Evolutionary conservation across 768 basidiomycete genomes (phyloP).

Genomic region (Boletus barrowsii): DNA sequence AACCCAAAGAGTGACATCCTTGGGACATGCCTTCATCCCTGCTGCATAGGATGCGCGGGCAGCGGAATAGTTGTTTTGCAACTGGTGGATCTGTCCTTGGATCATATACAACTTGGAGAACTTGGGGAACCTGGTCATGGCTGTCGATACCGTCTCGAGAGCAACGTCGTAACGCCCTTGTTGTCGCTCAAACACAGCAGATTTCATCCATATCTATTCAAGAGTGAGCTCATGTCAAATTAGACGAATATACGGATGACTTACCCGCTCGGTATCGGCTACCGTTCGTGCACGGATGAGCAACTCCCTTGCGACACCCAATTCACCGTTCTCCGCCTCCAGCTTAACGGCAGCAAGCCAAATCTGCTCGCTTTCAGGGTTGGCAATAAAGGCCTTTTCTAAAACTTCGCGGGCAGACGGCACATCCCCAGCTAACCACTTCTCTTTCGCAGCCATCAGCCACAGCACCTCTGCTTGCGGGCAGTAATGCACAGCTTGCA

Average conservation of each 20-base stretch:
- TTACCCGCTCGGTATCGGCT: constrained; percentile 86
- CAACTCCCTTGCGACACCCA: constrained; percentile 81
- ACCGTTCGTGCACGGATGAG: constrained; percentile 86
- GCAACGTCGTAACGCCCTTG: constrained; percentile 74
- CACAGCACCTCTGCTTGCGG: constrained; percentile 95
- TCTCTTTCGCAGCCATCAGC: constrained; percentile 98
- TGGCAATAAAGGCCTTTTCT: constrained; percentile 86
- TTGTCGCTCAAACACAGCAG: constrained; percentile 91
- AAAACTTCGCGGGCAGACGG: constrained; percentile 88
- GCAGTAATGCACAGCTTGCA: constrained; percentile 82
- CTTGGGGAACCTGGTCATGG: constrained; percentile 80
- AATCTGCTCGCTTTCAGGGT: constrained; percentile 95
- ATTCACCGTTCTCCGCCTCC: constrained; percentile 92
- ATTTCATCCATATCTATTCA: constrained; percentile 97
- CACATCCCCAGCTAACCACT: constrained; percentile 89
- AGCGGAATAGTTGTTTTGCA: constrained; percentile 52
- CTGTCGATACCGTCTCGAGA: constrained; percentile 68
- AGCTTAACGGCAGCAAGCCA: constrained; percentile 98
- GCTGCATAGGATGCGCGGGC: constrained; percentile 81
- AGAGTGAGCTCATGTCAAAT: background rate
- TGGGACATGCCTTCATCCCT: constrained; percentile 85
- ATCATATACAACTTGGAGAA: constrained; percentile 97
- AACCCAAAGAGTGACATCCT: constrained; percentile 84
- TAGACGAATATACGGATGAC: constrained; percentile 19
- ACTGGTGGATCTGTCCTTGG: constrained; percentile 86